Evolutionary conservation across 441 rosid genomes (phyloP).

Genomic region (Erodium texanum): DNA sequence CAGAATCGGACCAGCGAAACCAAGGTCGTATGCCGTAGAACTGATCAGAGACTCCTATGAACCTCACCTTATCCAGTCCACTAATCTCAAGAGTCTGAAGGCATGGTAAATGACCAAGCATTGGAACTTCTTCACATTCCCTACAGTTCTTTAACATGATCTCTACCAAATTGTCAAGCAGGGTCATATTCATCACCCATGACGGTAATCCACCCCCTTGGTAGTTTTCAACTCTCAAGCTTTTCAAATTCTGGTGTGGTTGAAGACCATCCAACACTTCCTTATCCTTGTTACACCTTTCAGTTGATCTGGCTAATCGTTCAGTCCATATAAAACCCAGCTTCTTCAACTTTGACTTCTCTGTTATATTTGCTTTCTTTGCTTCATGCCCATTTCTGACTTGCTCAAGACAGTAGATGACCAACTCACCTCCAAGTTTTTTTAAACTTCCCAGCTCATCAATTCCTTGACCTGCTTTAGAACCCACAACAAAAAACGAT

Average conservation of each 20-base stretch:
- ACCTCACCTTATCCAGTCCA: background rate
- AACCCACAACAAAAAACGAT: background rate
- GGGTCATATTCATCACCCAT: background rate
- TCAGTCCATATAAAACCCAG: background rate
- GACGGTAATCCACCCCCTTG: background rate
- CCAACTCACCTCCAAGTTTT: background rate
- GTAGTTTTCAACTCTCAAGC: background rate
- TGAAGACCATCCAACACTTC: conserved; percentile 5
- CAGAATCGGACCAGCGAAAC: too few species aligned
- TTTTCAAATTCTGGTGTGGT: conserved; percentile 7
- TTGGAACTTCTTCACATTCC: conserved; percentile 5
- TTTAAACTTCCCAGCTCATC: background rate
- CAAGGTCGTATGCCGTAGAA: too few species aligned
- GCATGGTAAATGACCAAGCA: conserved; percentile 6
- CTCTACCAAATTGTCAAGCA: background rate
- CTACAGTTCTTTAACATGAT: background rate
- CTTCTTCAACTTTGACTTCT: background rate
- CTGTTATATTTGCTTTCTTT: background rate
- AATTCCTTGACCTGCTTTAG: background rate
- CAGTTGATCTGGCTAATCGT: too few species aligned
- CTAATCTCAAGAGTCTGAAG: conserved; percentile 6
- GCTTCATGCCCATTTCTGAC: background rate
- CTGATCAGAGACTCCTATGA: background rate
- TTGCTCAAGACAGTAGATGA: background rate
- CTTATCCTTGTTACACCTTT: too few species aligned